These are phyloP conservation scores for Erythrophleum fordii DNA, from an alignment of 306 rosid genomes.

Conservation along the genomic window DNA sequence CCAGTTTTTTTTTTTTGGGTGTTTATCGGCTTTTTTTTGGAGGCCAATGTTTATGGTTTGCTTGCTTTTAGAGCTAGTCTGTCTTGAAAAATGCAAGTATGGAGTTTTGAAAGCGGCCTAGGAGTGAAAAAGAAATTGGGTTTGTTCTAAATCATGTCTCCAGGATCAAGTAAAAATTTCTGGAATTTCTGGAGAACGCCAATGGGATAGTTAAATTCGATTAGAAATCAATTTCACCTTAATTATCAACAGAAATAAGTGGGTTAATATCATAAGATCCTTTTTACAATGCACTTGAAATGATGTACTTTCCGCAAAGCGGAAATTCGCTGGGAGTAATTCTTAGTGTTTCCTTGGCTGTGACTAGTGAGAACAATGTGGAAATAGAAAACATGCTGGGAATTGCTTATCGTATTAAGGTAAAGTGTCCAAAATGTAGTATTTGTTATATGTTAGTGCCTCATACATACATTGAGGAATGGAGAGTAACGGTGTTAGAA, in stretches of 20 bases:
- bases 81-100: slow-evolving; percentile 13
- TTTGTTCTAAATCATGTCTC: neutral
- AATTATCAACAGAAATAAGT: neutral
- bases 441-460: slow-evolving; percentile 14
- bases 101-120: neutral
- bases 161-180: neutral
- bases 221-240: neutral
- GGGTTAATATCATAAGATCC: neutral
- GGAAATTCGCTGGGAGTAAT: slow-evolving; percentile 2
- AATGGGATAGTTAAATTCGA: neutral
- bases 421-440: neutral
- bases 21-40: neutral
- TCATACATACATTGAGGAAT: neutral
- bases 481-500: neutral
- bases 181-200: neutral
- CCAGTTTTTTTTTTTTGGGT: neutral
- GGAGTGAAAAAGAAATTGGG: neutral
- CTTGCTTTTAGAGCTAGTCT: neutral
- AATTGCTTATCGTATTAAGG: slow-evolving; percentile 15
- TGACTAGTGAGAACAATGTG: neutral
- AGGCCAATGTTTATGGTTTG: neutral
- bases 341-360: slow-evolving; percentile 3
- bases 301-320: slow-evolving; percentile 9
- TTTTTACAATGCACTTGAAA: slow-evolving; percentile 17
- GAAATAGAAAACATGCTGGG: neutral